Base-by-base conservation (phyloP, 768 basidiomycete genomes). In the Tricholomella constricta region DNA sequence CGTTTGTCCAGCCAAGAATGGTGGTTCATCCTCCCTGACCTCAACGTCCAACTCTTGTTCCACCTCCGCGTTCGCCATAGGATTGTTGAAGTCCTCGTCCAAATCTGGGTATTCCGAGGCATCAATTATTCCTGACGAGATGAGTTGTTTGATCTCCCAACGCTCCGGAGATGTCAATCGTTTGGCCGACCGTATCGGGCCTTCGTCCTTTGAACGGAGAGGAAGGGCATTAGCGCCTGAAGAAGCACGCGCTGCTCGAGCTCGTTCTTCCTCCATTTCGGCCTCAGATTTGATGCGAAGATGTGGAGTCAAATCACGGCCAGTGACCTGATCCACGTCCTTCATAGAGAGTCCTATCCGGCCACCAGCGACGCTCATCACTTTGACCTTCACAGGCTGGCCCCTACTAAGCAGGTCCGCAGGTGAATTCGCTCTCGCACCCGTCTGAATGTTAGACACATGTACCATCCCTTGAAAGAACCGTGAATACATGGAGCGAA, bases 91-190 rank as follows among this genome's bases (percentile, higher is more conserved):
- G 54, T 94, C 91, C 61, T 94, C 93, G 57, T 95, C 91, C 46
- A 97, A 76, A 26, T 96, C 91, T 2, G 94, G 94, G 63, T 95
- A 96, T 68, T 98, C 97, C 4, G 94, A 88, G 10, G 95, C 89
- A 58, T 87, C 86, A 49, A 98, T 82, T 14, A 86, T 91, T 37
- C 97, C 97, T 26, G 94, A 97, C 1, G 97, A 91, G 50, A 98
- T 97, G 51, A 99, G 83, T 68, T 98, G 97, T 70, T 98, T 98
- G 71, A 99, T 95, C 75, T 99, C 97, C 94, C 97, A 99, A 25
- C 97, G 85, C 70, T 99, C 97, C 1, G 97, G 97, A 6, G 91
- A 94, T 1, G 95, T 95, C 52, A 98, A 75, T 14, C 96, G 83
- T 65, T 94, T 94, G 0, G 94, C 92, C 2, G 89, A 91, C 27